A percentile compares a stretch with the other conserved stretches of the same genome.
Evolutionary conservation across 805 yeast genomes (phyloP).

Genomic region (Pichia phayaonensis): DNA sequence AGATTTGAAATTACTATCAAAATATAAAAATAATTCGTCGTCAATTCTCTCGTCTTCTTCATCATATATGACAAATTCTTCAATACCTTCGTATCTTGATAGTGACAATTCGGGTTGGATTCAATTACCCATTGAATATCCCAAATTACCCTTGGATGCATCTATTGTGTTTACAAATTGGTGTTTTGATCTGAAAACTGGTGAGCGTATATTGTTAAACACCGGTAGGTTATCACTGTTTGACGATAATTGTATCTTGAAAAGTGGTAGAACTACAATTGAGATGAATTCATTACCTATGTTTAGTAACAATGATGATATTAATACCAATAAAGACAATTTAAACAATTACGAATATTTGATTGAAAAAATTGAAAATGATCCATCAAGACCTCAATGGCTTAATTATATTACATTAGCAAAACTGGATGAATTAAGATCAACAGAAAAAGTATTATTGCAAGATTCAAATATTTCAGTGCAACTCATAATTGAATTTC

Average conservation of each 20-base stretch:
- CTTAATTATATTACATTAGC: conserved; percentile 51
- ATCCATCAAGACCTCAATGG: conserved; percentile 46
- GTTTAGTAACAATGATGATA: not conserved
- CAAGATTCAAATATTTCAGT: conserved; percentile 6
- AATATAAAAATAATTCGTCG: not conserved
- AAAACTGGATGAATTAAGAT: conserved; percentile 37
- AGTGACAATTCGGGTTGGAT: conserved; percentile 41
- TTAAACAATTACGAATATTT: not conserved
- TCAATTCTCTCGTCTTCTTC: not conserved
- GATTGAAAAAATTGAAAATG: conserved; percentile 11
- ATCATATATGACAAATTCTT: not conserved
- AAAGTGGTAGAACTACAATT: conserved; percentile 43
- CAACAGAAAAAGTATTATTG: conserved; percentile 8
- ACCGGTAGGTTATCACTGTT: conserved; percentile 38
- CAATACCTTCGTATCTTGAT: not conserved
- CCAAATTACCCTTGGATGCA: conserved; percentile 61
- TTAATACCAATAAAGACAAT: not conserved
- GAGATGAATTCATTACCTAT: not conserved
- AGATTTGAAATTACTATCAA: not conserved
- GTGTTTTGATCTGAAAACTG: conserved; percentile 53
- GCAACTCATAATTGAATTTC: conserved; percentile 39
- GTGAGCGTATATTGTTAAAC: conserved; percentile 47
- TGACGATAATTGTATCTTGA: conserved; percentile 42
- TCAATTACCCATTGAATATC: conserved; percentile 60
- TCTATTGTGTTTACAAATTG: conserved; percentile 54